Percentiles rank a stretch among this genome's conserved stretches.
phyloP scores from a whole-genome alignment of 108 stramenopile genomes.

The Mayamaea pseudoterrestris region DNA sequence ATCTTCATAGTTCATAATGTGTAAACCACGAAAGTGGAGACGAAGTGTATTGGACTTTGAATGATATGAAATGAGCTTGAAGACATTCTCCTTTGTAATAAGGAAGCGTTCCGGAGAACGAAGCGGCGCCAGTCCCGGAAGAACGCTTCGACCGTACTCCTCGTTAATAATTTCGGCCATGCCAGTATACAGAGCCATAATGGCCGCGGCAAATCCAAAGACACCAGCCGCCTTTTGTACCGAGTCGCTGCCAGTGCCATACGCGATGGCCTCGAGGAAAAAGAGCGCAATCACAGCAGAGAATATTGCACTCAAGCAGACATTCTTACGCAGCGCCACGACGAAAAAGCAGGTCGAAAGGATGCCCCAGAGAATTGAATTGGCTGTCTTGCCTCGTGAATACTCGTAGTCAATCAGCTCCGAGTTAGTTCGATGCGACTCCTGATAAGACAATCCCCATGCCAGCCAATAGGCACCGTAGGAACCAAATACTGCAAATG shows the following conservation, averaged over 20 bases:
- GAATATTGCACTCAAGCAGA: conserved; percentile 6
- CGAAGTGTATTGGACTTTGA: conserved; percentile 4
- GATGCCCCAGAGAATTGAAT: too few species aligned
- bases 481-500: too few species aligned
- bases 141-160: conserved; percentile 12
- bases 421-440: too few species aligned
- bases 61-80: conserved; percentile 3
- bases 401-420: too few species aligned
- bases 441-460: too few species aligned
- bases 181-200: conserved; percentile 11
- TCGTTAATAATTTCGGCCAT: conserved; percentile 19
- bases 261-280: conserved; percentile 4
- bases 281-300: conserved; percentile 8
- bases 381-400: too few species aligned
- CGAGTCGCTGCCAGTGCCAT: not conserved
- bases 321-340: conserved; percentile 12
- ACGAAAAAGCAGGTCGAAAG: too few species aligned
- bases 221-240: conserved; percentile 11
- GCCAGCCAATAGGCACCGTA: too few species aligned
- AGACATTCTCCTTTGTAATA: conserved; percentile 7
- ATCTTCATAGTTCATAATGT: conserved; percentile 4
- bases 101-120: conserved; percentile 4
- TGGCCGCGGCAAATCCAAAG: conserved; percentile 13
- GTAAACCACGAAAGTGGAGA: conserved; percentile 12
- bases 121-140: conserved; percentile 9